phyloP scores from a whole-genome alignment of 768 basidiomycete species.

The Baorangia bicolor region DNA sequence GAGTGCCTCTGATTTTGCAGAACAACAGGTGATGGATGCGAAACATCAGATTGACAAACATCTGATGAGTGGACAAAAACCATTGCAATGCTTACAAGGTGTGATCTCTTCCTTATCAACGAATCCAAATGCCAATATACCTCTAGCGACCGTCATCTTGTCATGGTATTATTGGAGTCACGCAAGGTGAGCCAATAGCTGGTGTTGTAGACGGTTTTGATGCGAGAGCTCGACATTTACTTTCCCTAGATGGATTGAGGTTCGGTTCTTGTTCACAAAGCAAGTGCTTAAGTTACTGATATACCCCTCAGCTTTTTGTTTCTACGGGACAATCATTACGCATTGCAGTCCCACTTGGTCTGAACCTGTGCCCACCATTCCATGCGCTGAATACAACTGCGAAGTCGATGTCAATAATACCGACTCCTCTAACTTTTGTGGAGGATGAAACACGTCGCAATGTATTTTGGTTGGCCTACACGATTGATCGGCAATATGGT shows the following conservation, averaged over 20 bases:
- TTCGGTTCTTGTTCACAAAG: constrained; percentile 27
- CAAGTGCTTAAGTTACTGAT: constrained; percentile 5
- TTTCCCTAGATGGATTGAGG: constrained; percentile 66
- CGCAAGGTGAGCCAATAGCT: constrained; percentile 49
- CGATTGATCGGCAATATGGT: constrained; percentile 64
- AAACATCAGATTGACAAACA: constrained; percentile 48
- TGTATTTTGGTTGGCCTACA: constrained; percentile 72
- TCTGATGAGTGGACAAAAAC: constrained; percentile 50
- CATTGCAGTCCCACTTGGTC: constrained; percentile 59
- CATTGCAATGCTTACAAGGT: constrained; percentile 67
- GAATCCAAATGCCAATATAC: neutral
- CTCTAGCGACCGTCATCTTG: constrained; percentile 57
- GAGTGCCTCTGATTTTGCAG: constrained; percentile 48
- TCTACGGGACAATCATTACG: constrained; percentile 58
- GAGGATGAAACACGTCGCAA: constrained; percentile 75
- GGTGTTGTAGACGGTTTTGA: neutral
- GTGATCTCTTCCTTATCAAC: constrained; percentile 1
- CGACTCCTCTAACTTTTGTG: constrained; percentile 55
- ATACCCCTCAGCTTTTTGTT: constrained; percentile 51
- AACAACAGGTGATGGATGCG: constrained; percentile 58
- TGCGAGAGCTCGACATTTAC: neutral
- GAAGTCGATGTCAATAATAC: constrained; percentile 57
- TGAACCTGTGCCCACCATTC: constrained; percentile 69
- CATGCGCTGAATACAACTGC: constrained; percentile 60
- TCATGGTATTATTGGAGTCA: constrained; percentile 77